These are phyloP conservation scores for Exophiala spinifera DNA, from an alignment of 2,329 filamentous ascomycete species.

Conservation along the genomic window DNA sequence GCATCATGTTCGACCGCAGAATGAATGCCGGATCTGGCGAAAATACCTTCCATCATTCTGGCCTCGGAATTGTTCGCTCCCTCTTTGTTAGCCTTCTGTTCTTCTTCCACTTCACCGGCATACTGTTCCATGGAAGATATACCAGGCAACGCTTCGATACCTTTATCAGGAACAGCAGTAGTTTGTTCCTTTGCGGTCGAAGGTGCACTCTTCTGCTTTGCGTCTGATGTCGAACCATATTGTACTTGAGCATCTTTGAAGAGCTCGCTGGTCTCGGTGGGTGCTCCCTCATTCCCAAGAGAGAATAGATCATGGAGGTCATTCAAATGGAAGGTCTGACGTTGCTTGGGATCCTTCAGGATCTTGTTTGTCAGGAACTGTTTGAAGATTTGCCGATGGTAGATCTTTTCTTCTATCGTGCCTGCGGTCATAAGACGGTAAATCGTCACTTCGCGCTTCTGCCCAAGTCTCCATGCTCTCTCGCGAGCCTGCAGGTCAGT, in stretches of 20 bases:
- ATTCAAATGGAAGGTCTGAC: conserved; percentile 82
- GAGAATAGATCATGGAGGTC: conserved; percentile 92
- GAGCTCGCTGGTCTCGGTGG: conserved; percentile 78
- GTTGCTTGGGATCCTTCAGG: conserved; percentile 87
- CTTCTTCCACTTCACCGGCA: conserved; percentile 49
- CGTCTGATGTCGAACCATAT: conserved; percentile 45
- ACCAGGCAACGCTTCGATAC: conserved; percentile 55
- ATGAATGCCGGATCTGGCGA: conserved; percentile 79
- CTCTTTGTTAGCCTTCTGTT: conserved; percentile 34
- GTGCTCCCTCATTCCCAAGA: conserved; percentile 65
- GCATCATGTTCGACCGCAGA: conserved; percentile 91
- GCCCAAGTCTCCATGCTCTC: conserved; percentile 89
- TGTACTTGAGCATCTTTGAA: conserved; percentile 85
- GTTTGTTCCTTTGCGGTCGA: conserved; percentile 29
- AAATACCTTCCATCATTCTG: conserved; percentile 83
- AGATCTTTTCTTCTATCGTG: conserved; percentile 99
- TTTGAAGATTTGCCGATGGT: conserved; percentile 97
- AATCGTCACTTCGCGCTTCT: conserved; percentile 92
- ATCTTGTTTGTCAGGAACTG: conserved; percentile 98
- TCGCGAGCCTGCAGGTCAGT: conserved; percentile 94
- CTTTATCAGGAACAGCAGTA: conserved; percentile 31
- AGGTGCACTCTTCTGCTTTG: background rate
- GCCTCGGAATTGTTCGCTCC: conserved; percentile 54
- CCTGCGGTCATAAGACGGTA: conserved; percentile 97
- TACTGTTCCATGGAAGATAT: conserved; percentile 66